Base-by-base conservation (phyloP, 805 yeast genomes). In the Kazachstania kunashirensis region DNA sequence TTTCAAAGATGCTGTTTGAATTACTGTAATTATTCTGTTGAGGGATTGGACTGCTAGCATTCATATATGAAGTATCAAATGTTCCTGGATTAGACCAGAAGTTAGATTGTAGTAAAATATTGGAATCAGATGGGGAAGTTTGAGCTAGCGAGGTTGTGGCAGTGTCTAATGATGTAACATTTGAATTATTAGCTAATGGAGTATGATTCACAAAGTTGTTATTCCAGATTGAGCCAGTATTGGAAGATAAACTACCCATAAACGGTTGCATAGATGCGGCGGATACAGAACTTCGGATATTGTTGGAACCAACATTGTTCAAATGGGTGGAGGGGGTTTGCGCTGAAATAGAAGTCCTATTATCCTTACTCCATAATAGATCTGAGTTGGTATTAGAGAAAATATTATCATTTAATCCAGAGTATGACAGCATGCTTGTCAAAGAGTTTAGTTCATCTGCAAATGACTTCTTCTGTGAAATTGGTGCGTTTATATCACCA, bases 161-260 rank as follows among this genome's bases (percentile, higher is more conserved):
- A n/a, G n/a, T n/a, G n/a, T n/a, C n/a, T n/a, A n/a, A n/a, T n/a
- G n/a, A n/a, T n/a, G n/a, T n/a, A n/a, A n/a, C n/a, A n/a, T n/a
- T n/a, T n/a, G n/a, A n/a, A n/a, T n/a, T n/a, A 18, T 24, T 29
- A 12, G 14, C n/a, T 25, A 17, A 20, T 8, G 34, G 31, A 7
- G 34, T 19, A 17, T n/a, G 24, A n/a, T 14, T 25, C 8, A 17
- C n/a, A 11, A 13, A 12, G 23, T 24, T 29, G 17, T 34, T 37
- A 27, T 52, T 54, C 61, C 61, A 56, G 14, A 56, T 55, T 4
- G 61, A 56, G 29, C 45, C 47, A 12, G 31, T n/a, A 18, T 48
- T 37, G 20, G 41, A 40, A 3, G 40, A 31, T 11, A 34, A 11
- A 2, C 33, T 14, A 15, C 29, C 31, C 18, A 30, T 21, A 33